Evolutionary conservation across 768 basidiomycete species (phyloP), one percentile per base, ranked within the genome.

Genomic region (Xerocomus brunneocitrinus): DNA sequence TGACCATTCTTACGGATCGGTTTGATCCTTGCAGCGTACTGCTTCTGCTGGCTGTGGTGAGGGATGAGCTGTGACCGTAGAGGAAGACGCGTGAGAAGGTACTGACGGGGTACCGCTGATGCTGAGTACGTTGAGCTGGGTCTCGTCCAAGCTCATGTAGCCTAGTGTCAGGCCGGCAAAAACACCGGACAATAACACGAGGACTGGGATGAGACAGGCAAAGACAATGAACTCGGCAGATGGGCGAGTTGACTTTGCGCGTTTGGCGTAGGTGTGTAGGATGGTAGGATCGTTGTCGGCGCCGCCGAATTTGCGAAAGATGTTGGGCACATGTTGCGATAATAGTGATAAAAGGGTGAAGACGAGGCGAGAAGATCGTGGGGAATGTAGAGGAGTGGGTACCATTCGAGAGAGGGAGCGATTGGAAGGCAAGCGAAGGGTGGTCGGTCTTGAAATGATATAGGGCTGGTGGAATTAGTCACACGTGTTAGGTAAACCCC

Each of bases 81-180:
- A 9, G 3, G 25, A 14, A 40, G 19, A 9, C 7, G 49, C 22
- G 53, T 32, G 50, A 36, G 5, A 19, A 19, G 67, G 32, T 3
- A 73, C 88, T 54, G 61, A 91, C 89, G 86, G 78, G 24, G 88
- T 89, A 14, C 93, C 93, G 51, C 87, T 87, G 55, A 91, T 85
- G 58, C 85, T 84, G 22, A 95, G 72, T 3, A 95, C 93, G 64
- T 87, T 85, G 40, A 95, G 80, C 76, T 94, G 91, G 38, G 92
- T 94, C 69, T 89, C 89, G 71, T 95, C 92, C 67, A 95, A 78
- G 60, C 86, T 89, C 88, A 95, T 93, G 69, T 91, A 94, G 32
- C 92, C 92, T 43, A 95, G 75, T 53, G 93, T 95, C 59, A 94
- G 76, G 70, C 93, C 89, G 78, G 91, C 91, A 80, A 94, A 93